phyloP scores from a whole-genome alignment of 1,284 basidiomycete genomes.

The Xanthoconium separans region DNA sequence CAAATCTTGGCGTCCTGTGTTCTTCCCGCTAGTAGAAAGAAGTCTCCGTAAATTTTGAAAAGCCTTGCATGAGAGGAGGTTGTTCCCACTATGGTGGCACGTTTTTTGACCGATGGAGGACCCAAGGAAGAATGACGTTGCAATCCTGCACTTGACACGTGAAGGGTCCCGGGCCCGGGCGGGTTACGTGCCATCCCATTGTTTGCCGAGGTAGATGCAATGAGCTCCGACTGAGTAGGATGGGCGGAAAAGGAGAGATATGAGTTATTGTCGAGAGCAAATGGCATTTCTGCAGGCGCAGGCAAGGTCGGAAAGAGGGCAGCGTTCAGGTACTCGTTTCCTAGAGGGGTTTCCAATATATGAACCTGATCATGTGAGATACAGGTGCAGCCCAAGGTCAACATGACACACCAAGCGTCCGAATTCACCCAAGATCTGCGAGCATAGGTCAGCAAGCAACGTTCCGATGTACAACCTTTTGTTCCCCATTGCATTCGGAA shows the following conservation, averaged over 20 bases:
- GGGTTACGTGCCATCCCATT: constrained; percentile 54
- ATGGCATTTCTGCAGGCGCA: constrained; percentile 55
- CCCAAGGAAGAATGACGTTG: constrained; percentile 52
- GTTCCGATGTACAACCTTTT: constrained; percentile 83
- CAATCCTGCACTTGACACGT: constrained; percentile 27
- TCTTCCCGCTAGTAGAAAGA: constrained; percentile 82
- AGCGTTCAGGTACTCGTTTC: constrained; percentile 74
- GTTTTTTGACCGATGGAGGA: constrained; percentile 51
- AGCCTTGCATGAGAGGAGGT: constrained; percentile 77
- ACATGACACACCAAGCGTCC: constrained; percentile 63
- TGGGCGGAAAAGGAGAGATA: constrained; percentile 45
- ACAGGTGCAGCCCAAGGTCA: neutral
- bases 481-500: constrained; percentile 77
- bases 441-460: constrained; percentile 83
- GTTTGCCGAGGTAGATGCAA: constrained; percentile 37
- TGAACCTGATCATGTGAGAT: constrained; percentile 46
- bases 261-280: constrained; percentile 46
- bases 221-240: constrained; percentile 59
- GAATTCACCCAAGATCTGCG: constrained; percentile 80
- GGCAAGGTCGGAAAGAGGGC: constrained; percentile 60
- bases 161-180: constrained; percentile 38
- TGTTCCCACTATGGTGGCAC: constrained; percentile 59
- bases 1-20: constrained; percentile 78
- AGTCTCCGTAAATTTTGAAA: constrained; percentile 85
- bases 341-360: constrained; percentile 66